phyloP scores from a whole-genome alignment of 1,284 basidiomycete species.

The Blastosporella zonata region DNA sequence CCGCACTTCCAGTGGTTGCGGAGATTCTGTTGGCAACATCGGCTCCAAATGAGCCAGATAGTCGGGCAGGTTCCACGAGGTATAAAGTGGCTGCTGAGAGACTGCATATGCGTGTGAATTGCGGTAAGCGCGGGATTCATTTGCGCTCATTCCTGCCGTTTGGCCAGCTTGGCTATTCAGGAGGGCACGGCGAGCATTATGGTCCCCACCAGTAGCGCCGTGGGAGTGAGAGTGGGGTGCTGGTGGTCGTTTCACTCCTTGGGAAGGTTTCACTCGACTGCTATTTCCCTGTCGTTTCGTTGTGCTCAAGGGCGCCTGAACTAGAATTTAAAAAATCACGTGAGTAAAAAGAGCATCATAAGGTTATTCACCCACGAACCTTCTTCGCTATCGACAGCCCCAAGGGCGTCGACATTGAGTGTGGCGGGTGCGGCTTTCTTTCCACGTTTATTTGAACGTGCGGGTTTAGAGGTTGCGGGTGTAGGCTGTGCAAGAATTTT shows the following conservation, averaged over 20 bases:
- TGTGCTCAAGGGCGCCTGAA: conserved; percentile 17
- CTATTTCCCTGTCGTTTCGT: conserved; percentile 44
- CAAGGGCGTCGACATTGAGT: conserved; percentile 37
- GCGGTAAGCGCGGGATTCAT: conserved; percentile 54
- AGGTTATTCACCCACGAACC: conserved; percentile 35
- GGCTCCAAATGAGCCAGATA: conserved; percentile 87
- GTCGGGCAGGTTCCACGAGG: conserved; percentile 90
- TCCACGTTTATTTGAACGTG: conserved; percentile 38
- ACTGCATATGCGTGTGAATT: conserved; percentile 74
- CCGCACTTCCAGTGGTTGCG: conserved; percentile 75
- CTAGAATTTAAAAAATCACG: conserved; percentile 8
- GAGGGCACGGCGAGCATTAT: conserved; percentile 44
- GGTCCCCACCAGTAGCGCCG: conserved; percentile 40
- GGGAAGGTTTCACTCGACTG: conserved; percentile 45
- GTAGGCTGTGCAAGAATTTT: conserved; percentile 24
- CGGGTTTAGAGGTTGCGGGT: conserved; percentile 29
- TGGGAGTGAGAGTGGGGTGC: conserved; percentile 41
- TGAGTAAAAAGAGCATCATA: not conserved
- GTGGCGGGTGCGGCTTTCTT: conserved; percentile 37
- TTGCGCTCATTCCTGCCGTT: conserved; percentile 23
- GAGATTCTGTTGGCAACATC: conserved; percentile 76
- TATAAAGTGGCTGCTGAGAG: conserved; percentile 71
- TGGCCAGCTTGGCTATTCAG: conserved; percentile 29
- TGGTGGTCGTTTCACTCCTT: conserved; percentile 44
- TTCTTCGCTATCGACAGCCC: conserved; percentile 58